phyloP scores from a whole-genome alignment of 306 rosid genomes.

The Cajanus cajan region DNA sequence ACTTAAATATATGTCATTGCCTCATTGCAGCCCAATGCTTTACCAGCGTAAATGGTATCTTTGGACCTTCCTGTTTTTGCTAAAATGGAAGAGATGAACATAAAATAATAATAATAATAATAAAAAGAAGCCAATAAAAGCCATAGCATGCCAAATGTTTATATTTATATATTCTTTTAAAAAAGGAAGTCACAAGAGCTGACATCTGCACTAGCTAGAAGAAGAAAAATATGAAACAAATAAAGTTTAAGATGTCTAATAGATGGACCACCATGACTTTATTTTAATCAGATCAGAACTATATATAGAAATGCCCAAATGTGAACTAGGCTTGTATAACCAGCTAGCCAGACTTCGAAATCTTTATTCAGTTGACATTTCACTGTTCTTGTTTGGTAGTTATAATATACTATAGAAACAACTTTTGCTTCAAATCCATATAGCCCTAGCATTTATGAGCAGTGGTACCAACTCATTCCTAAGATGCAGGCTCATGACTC shows the following conservation, averaged over 20 bases:
- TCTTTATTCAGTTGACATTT: background rate
- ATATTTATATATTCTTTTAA: background rate
- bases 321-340: background rate
- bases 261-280: background rate
- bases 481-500: conserved; percentile 59
- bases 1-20: background rate
- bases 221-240: background rate
- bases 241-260: background rate
- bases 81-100: background rate
- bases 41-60: background rate
- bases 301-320: background rate
- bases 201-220: background rate
- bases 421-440: conserved; percentile 54
- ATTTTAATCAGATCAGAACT: background rate
- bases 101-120: background rate
- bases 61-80: background rate
- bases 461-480: conserved; percentile 56
- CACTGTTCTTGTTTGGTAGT: background rate
- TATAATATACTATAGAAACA: background rate
- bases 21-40: background rate
- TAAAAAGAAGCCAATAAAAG: background rate
- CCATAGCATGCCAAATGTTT: background rate
- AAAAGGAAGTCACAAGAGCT: background rate
- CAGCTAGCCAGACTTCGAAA: background rate
- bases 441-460: conserved; percentile 59